Conservation (phyloP, 805 yeast species). For the Torulaspora franciscae region DNA sequence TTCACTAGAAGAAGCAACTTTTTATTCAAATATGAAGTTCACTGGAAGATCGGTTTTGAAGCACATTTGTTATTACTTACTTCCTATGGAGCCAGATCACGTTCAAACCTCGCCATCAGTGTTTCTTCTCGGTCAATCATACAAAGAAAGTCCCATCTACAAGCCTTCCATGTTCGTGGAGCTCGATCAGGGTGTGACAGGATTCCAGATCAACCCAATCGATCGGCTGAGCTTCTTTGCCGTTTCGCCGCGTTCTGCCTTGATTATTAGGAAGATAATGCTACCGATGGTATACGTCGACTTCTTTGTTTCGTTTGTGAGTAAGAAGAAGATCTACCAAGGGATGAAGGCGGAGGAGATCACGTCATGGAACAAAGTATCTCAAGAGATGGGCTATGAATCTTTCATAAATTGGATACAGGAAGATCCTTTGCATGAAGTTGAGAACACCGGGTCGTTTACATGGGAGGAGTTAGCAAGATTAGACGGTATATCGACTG, state of each 20-base stretch:
- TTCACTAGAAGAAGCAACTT: conserved; percentile 15
- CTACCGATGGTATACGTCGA: conserved; percentile 21
- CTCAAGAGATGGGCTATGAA: conserved; percentile 16
- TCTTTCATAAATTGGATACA: conserved; percentile 14
- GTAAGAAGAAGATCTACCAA: conserved; percentile 16
- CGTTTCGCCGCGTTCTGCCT: conserved; percentile 80
- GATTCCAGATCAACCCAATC: conserved; percentile 28
- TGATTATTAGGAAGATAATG: conserved; percentile 63
- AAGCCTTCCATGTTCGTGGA: conserved; percentile 22
- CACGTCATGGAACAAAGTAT: conserved; percentile 19
- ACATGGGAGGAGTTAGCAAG: conserved; percentile 19
- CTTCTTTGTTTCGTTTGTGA: conserved; percentile 19
- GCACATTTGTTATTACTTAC: conserved; percentile 24
- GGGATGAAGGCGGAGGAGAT: conserved; percentile 12
- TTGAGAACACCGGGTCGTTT: conserved; percentile 11
- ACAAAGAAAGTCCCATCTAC: conserved; percentile 12
- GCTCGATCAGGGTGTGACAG: conserved; percentile 20
- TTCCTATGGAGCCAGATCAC: conserved; percentile 19
- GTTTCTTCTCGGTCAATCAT: conserved; percentile 8
- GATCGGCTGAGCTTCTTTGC: conserved; percentile 50
- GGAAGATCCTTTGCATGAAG: conserved; percentile 16
- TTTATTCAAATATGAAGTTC: conserved; percentile 11
- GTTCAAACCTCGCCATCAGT: conserved; percentile 10
- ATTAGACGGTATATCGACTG: conserved; percentile 18
- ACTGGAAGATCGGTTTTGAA: conserved; percentile 17